Evolutionary conservation across 352 stramenopile genomes (phyloP), one percentile per base, ranked within the genome.

Genomic region (Saprolegnia parasitica): DNA sequence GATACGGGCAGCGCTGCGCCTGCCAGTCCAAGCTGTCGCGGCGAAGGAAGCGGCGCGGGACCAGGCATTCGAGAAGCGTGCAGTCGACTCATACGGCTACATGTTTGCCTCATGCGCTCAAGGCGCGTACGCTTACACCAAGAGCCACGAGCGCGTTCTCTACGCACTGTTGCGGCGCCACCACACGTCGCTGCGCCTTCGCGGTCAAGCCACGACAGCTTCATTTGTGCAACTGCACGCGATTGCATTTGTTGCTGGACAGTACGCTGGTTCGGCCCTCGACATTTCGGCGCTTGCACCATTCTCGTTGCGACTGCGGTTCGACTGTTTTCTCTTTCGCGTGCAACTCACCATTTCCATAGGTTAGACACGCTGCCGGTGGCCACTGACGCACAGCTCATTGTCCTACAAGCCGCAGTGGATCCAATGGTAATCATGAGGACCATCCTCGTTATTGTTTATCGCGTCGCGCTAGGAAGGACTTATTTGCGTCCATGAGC

Each of bases 81-180:
- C 42, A 15, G 18, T n/a, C 18, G 42, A 2, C 13, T 49, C 42
- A 2, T 49, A 49, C 42, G 18, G 42, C 42, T 49, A 49, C 42
- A 49, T 49, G 42, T 49, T 49, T 49, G 42, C 42, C 3, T 15
- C 42, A 3, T 49, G 42, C 10, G 1, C 42, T 15, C 42, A 49
- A n/a, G 42, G 18, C 42, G 10, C 42, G 18, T 49, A n/a, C 13
- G 18, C 42, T 8, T 49, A 10, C 18, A n/a, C 11, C 8, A 8
- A n/a, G 13, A n/a, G 42, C 13, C 42, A 60, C 3, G 52, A 24
- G 35, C 52, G 52, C 4, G 52, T 11, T 1, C 32, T 70, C 13
- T 5, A 20, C 11, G 63, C 63, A 29, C 35, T 70, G 24, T 46
- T 70, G 9, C 49, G 63, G 29, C 63, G 63, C 3, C 63, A 70